A percentile compares a stretch with the other conserved stretches of the same genome.
These are phyloP conservation scores for Papiliotrema fonsecae DNA, from an alignment of 1,284 basidiomycete species.

Conservation along the genomic window DNA sequence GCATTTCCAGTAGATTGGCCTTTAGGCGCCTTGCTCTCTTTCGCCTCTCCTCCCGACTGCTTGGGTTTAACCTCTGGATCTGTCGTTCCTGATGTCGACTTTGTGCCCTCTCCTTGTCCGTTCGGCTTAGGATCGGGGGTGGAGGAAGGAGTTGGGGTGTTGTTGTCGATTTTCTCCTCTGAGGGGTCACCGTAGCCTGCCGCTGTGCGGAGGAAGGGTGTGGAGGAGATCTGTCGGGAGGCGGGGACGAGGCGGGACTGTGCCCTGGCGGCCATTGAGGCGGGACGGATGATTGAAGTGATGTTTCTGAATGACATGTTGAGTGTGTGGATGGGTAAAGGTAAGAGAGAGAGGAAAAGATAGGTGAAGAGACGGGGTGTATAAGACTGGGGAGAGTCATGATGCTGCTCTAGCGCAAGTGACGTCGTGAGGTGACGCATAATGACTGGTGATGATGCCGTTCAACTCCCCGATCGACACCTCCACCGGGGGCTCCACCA, in stretches of 20 bases:
- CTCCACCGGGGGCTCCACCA: too few species aligned
- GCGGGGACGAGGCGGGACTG: neutral
- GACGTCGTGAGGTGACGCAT: too few species aligned
- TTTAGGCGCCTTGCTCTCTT: neutral
- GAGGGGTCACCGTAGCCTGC: conserved; percentile 35
- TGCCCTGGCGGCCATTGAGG: neutral
- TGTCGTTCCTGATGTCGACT: conserved; percentile 16
- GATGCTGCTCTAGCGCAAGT: too few species aligned
- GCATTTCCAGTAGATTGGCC: conserved; percentile 1
- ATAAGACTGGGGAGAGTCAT: too few species aligned
- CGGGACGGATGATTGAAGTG: neutral
- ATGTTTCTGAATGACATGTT: neutral
- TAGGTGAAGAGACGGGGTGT: too few species aligned
- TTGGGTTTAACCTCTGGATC: conserved; percentile 21
- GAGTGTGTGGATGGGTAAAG: neutral
- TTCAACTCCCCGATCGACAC: too few species aligned
- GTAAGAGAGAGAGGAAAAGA: too few species aligned
- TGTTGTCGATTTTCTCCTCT: conserved; percentile 28
- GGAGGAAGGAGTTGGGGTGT: conserved; percentile 25
- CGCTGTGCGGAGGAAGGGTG: conserved; percentile 10
- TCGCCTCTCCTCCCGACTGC: conserved; percentile 1
- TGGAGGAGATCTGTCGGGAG: conserved; percentile 9
- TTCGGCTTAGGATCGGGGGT: conserved; percentile 21
- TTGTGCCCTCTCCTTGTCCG: conserved; percentile 19
- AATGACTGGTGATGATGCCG: too few species aligned